Evolutionary conservation across 2,329 filamentous ascomycete species (phyloP).

Genomic region (Colletotrichum echinochloae): DNA sequence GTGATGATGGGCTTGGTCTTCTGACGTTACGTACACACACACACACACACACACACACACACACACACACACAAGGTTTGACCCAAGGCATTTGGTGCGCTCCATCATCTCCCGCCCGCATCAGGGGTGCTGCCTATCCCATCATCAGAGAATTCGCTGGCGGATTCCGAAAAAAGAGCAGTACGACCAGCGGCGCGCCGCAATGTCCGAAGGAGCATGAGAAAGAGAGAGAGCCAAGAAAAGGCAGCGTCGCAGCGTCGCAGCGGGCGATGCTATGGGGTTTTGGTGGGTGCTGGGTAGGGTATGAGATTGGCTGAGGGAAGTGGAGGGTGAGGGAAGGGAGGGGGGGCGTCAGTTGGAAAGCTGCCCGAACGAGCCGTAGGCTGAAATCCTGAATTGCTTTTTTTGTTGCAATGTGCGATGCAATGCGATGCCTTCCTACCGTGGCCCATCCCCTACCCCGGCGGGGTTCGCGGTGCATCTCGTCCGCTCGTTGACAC

Average conservation of each 20-base stretch:
- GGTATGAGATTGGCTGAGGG: constrained; percentile 13
- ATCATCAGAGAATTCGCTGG: neutral
- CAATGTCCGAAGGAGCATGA: neutral
- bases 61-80: neutral
- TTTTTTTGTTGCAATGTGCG: neutral
- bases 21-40: neutral
- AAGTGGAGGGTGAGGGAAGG: neutral
- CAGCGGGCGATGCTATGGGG: constrained; percentile 17
- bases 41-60: neutral
- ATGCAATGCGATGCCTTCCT: constrained; percentile 9
- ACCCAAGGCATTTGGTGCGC: neutral
- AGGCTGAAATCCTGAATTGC: constrained; percentile 54
- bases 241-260: constrained; percentile 30
- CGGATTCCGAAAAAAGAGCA: neutral
- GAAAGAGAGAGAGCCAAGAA: constrained; percentile 19
- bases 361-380: constrained; percentile 60
- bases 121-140: neutral
- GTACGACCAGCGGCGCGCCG: neutral
- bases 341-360: constrained; percentile 44
- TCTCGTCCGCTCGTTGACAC: neutral
- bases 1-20: neutral
- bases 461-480: constrained; percentile 29
- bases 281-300: constrained; percentile 13
- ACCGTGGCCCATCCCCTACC: neutral
- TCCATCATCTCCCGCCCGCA: neutral